A percentile compares a stretch with the other conserved stretches of the same genome.
phyloP scores from a whole-genome alignment of 208 protist species.

The Kentomonas sorsogonicus region DNA sequence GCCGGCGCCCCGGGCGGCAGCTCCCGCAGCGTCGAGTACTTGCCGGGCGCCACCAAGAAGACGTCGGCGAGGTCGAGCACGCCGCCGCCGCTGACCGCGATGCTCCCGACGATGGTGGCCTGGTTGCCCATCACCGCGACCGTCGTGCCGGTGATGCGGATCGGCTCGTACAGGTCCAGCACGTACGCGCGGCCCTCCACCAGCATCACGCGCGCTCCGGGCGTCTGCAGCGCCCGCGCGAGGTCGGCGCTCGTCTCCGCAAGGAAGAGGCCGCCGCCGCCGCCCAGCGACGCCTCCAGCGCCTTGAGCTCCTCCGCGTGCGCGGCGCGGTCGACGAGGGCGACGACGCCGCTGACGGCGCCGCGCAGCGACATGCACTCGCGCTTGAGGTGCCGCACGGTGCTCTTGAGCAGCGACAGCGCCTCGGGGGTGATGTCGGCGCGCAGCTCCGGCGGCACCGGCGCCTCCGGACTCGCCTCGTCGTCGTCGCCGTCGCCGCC shows the following conservation, averaged over 20 bases:
- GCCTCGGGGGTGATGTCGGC: too few relatives aligned
- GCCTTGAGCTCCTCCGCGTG: conserved; percentile 17
- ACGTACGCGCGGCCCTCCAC: conserved; percentile 35
- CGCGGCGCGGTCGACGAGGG: conserved; percentile 19
- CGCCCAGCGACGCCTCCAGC: conserved; percentile 18
- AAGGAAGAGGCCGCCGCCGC: conserved; percentile 47
- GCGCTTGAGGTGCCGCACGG: background rate
- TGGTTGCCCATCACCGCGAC: conserved; percentile 55
- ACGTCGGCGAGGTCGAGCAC: conserved; percentile 39
- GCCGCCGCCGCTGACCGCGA: conserved; percentile 27
- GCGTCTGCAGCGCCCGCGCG: conserved; percentile 31
- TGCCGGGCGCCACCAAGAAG: conserved; percentile 27
- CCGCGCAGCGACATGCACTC: conserved; percentile 19
- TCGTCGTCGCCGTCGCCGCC: too few relatives aligned
- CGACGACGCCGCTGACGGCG: conserved; percentile 20
- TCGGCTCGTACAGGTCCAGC: conserved; percentile 18
- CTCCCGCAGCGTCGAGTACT: background rate
- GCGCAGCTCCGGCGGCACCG: too few relatives aligned
- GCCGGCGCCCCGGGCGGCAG: background rate
- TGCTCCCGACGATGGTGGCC: conserved; percentile 38
- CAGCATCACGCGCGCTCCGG: conserved; percentile 44
- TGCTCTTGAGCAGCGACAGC: background rate
- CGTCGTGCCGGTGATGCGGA: conserved; percentile 28
- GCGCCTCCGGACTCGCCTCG: too few relatives aligned
- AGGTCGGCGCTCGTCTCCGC: conserved; percentile 32